Evolutionary conservation across 345 rosid species (phyloP).

Genomic region (Camelina neglecta): DNA sequence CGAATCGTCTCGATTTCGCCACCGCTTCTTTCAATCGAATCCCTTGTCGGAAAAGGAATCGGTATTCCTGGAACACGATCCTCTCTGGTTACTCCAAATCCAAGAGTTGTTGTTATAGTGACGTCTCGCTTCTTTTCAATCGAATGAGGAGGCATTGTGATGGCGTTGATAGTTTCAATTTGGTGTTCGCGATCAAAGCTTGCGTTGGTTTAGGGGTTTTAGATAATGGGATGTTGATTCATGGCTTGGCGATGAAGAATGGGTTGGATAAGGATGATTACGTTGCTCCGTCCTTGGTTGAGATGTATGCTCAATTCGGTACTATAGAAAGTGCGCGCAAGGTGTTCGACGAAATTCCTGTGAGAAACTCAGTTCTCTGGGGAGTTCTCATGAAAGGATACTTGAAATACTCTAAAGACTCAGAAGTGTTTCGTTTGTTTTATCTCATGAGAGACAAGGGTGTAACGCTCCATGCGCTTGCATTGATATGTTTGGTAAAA

Average conservation of each 20-base stretch:
- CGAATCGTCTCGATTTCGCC: slow-evolving; percentile 46
- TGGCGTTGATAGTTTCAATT: slow-evolving; percentile 54
- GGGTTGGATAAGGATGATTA: slow-evolving; percentile 52
- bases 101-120: slow-evolving; percentile 31
- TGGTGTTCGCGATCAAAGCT: slow-evolving; percentile 57
- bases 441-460: slow-evolving; percentile 51
- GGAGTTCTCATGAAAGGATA: slow-evolving; percentile 63
- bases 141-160: slow-evolving; percentile 44
- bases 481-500: slow-evolving; percentile 49
- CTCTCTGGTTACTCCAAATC: slow-evolving; percentile 49
- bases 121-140: slow-evolving; percentile 41
- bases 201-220: slow-evolving; percentile 38
- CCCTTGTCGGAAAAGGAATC: slow-evolving; percentile 34
- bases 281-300: slow-evolving; percentile 53
- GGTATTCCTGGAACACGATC: slow-evolving; percentile 50
- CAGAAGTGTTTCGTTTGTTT: slow-evolving; percentile 50
- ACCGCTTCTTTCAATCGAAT: slow-evolving; percentile 42
- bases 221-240: slow-evolving; percentile 43
- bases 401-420: slow-evolving; percentile 45
- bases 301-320: slow-evolving; percentile 50
- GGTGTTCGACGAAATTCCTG: slow-evolving; percentile 62
- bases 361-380: slow-evolving; percentile 58
- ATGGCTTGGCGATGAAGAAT: slow-evolving; percentile 45
- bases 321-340: slow-evolving; percentile 48
- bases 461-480: slow-evolving; percentile 42